Evolutionary conservation across 768 basidiomycete species (phyloP).

Genomic region (Mrakia gelida): DNA sequence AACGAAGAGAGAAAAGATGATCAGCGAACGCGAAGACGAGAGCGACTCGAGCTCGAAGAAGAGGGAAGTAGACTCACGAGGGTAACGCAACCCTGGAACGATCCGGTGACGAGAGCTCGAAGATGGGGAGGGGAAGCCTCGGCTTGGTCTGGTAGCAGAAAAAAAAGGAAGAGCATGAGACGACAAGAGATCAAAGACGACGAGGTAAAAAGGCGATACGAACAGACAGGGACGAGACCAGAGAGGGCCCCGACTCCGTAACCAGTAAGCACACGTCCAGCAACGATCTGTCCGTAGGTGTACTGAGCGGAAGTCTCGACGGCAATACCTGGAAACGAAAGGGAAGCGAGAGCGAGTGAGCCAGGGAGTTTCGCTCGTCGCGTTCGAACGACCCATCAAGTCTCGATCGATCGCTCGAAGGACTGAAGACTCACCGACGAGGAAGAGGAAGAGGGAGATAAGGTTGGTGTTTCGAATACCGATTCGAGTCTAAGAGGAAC

Average conservation of each 20-base stretch:
- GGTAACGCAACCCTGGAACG: slow-evolving; percentile 33
- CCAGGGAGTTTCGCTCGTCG: neutral
- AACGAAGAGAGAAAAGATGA: too few species aligned
- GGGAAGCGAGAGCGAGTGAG: neutral
- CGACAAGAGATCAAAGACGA: too few species aligned
- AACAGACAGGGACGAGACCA: slow-evolving; percentile 30
- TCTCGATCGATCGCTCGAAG: neutral
- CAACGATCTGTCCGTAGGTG: slow-evolving; percentile 32
- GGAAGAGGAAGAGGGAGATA: slow-evolving; percentile 29
- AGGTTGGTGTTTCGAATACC: slow-evolving; percentile 32
- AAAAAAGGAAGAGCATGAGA: too few species aligned
- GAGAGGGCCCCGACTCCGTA: slow-evolving; percentile 33
- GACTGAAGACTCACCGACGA: neutral
- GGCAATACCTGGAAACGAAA: slow-evolving; percentile 22
- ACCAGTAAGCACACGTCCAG: slow-evolving; percentile 31
- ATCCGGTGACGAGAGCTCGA: slow-evolving; percentile 31
- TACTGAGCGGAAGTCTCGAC: slow-evolving; percentile 18
- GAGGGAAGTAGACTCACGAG: slow-evolving; percentile 17
- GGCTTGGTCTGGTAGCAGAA: slow-evolving; percentile 15
- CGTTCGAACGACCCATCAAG: too few species aligned
- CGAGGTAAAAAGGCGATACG: too few species aligned
- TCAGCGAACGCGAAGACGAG: too few species aligned
- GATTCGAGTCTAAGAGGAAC: slow-evolving; percentile 14
- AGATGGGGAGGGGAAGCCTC: slow-evolving; percentile 32
- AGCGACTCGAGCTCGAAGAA: too few species aligned